Evolutionary conservation across 805 yeast genomes (phyloP).

Genomic region (Schizosaccharomyces osmophilus): DNA sequence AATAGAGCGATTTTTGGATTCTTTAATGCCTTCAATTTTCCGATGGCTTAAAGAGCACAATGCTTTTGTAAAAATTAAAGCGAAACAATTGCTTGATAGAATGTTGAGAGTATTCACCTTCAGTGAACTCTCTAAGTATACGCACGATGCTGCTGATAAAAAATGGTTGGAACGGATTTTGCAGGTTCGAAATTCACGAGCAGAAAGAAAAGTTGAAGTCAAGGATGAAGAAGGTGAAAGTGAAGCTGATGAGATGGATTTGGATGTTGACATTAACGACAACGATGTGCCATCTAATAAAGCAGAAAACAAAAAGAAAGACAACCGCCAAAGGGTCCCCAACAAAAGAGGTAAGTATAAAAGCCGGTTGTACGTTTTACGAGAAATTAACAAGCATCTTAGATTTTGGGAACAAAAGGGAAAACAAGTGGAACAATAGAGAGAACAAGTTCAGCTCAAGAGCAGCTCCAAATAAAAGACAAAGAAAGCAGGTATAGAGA

Average conservation of each 20-base stretch:
- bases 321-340: too few relatives aligned
- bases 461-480: too few relatives aligned
- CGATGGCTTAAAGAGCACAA: conserved; percentile 91
- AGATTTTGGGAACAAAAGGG: too few relatives aligned
- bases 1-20: conserved; percentile 39
- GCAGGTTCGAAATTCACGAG: conserved; percentile 67
- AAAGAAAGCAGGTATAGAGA: too few relatives aligned
- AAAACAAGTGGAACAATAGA: too few relatives aligned
- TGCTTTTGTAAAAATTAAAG: conserved; percentile 80
- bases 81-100: conserved; percentile 81
- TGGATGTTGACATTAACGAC: background rate
- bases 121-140: conserved; percentile 49
- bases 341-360: too few relatives aligned
- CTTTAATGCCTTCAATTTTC: conserved; percentile 46
- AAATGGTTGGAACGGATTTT: conserved; percentile 17
- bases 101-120: conserved; percentile 75
- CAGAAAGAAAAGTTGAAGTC: conserved; percentile 51
- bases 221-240: conserved; percentile 27
- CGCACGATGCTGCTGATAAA: conserved; percentile 63
- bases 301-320: too few relatives aligned
- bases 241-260: background rate
- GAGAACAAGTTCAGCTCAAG: too few relatives aligned
- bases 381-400: too few relatives aligned
- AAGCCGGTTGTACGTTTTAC: too few relatives aligned
- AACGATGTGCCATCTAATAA: background rate